Evolutionary conservation across 345 rosid genomes (phyloP), one percentile per base, ranked within the genome.

Genomic region (Melaleuca quinquenervia): DNA sequence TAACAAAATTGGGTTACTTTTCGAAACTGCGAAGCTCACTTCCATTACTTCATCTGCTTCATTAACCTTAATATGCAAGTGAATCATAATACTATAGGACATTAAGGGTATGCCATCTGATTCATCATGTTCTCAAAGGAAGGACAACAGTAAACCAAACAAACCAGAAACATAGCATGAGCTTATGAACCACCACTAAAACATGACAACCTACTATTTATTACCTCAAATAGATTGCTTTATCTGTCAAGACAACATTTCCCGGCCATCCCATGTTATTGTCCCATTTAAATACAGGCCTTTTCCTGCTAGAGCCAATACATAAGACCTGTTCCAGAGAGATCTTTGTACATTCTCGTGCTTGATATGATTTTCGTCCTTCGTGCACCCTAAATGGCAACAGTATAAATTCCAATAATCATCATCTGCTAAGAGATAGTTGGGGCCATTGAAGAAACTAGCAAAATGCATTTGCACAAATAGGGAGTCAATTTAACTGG

Each of bases 191-290:
- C 53, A 26, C 24, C 54, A 49, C 22, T 6, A 26, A 27, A 32
- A 27, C 84, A 50, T 82, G 84, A 52, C 56, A n/a, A 48, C 48
- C 48, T 44, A 36, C 3, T 36, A 36, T 36, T 70, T 70, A 88
- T 70, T 93, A 96, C 99, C 99, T 97, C 95, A 85, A 96, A 88
- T 96, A 96, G 87, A 97, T 93, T 24, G 99, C 97, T 89, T 89
- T 94, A 83, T 97, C 96, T 8, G 99, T 97, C 90, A 97, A 89
- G 84, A 90, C 92, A 85, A 97, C 93, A 89, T 92, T 96, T 86
- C 99, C 98, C 1, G 99, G 99, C 99, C 98, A 97, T 83, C 96
- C 98, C 87, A 94, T 93, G 88, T 94, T 94, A 87, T 94, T 95
- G 86, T 94, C 97, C 99, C 99, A 97, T 87, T 93, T 96, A 76